Conservation (phyloP, 495 filamentous ascomycete genomes). For the Neurospora tetrasperma region DNA sequence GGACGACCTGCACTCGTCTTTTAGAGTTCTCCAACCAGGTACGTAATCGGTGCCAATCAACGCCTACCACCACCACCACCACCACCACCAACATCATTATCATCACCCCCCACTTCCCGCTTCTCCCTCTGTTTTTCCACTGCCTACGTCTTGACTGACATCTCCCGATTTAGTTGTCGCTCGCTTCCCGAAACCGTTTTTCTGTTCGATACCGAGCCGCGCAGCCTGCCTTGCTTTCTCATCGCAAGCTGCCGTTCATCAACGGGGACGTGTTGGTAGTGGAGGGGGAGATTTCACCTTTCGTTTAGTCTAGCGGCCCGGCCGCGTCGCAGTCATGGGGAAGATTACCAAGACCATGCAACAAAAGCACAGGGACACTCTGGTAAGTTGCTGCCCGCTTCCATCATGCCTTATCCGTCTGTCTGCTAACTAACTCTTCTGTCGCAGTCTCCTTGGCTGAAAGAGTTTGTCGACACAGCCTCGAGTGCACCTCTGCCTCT, state of each 20-base stretch:
- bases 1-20: slow-evolving; percentile 32
- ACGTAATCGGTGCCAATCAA: slow-evolving; percentile 3
- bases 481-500: slow-evolving; percentile 60
- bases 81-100: neutral
- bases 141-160: neutral
- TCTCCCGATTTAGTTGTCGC: slow-evolving; percentile 1
- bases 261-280: slow-evolving; percentile 30
- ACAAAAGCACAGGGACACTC: slow-evolving; percentile 83
- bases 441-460: slow-evolving; percentile 70
- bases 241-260: slow-evolving; percentile 26
- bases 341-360: slow-evolving; percentile 94
- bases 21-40: slow-evolving; percentile 11
- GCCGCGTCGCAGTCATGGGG: slow-evolving; percentile 64
- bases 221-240: slow-evolving; percentile 10
- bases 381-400: slow-evolving; percentile 50
- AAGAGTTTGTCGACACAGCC: slow-evolving; percentile 61
- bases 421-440: neutral
- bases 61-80: slow-evolving; percentile 4
- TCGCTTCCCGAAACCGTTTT: slow-evolving; percentile 6
- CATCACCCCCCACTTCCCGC: neutral
- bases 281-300: slow-evolving; percentile 36
- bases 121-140: neutral
- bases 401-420: neutral
- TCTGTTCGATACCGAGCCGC: neutral
- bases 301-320: slow-evolving; percentile 37